phyloP scores from a whole-genome alignment of 2,329 filamentous ascomycete species.

The Aotearoamyces nothofagi region DNA sequence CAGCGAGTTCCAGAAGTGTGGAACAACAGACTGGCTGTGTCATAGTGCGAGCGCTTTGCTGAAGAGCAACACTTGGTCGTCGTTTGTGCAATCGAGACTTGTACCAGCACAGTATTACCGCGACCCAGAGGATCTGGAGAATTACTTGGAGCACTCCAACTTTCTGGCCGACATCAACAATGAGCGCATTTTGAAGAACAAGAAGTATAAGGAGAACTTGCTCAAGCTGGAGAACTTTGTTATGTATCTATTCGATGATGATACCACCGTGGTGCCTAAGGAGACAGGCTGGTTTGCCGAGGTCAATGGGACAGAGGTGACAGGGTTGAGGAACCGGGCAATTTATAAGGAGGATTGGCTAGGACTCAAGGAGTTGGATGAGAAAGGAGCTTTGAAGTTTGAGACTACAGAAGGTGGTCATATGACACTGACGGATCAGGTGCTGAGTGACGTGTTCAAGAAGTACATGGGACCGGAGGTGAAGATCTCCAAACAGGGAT shows the following conservation, averaged over 20 bases:
- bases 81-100: slow-evolving; percentile 61
- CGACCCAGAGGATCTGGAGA: slow-evolving; percentile 47
- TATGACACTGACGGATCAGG: slow-evolving; percentile 60
- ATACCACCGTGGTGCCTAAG: slow-evolving; percentile 76
- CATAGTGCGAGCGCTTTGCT: slow-evolving; percentile 65
- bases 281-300: slow-evolving; percentile 86
- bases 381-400: slow-evolving; percentile 67
- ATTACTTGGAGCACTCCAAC: slow-evolving; percentile 68
- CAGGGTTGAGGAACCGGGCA: slow-evolving; percentile 48
- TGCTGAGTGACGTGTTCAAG: slow-evolving; percentile 31
- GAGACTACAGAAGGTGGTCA: slow-evolving; percentile 59
- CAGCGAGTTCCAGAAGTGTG: slow-evolving; percentile 63
- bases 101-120: slow-evolving; percentile 95
- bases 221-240: slow-evolving; percentile 59
- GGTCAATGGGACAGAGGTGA: slow-evolving; percentile 56
- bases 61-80: slow-evolving; percentile 65
- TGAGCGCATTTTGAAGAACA: slow-evolving; percentile 63
- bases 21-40: slow-evolving; percentile 61
- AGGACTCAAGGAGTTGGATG: slow-evolving; percentile 64
- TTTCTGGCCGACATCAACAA: slow-evolving; percentile 96
- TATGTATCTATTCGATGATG: slow-evolving; percentile 81
- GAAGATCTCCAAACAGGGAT: slow-evolving; percentile 5
- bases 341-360: slow-evolving; percentile 92
- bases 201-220: slow-evolving; percentile 57
- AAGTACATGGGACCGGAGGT: slow-evolving; percentile 25